Conservation (phyloP, 2,329 filamentous ascomycete genomes). For the Aspergillus glaucus region DNA sequence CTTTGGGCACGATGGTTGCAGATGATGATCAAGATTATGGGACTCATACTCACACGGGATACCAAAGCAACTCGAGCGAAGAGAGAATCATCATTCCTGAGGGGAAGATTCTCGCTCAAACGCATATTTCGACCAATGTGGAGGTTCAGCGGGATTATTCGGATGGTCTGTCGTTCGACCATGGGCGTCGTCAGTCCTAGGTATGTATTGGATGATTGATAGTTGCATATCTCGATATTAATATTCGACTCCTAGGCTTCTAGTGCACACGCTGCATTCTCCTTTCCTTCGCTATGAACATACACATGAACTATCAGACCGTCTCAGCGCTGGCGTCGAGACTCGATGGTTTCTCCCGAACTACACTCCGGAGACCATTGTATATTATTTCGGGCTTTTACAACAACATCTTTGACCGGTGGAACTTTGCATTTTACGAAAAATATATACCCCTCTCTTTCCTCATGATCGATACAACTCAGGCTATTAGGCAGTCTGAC, state of each 20-base stretch:
- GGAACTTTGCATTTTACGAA: too few relatives aligned
- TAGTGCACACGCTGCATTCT: too few relatives aligned
- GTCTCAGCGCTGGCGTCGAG: neutral
- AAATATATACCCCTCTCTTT: too few relatives aligned
- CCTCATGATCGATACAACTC: too few relatives aligned
- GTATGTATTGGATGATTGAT: neutral
- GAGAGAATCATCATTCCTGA: conserved; percentile 26
- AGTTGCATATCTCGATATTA: neutral
- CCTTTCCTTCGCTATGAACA: neutral
- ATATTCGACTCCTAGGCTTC: too few relatives aligned
- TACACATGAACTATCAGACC: neutral
- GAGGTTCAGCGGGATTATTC: conserved; percentile 9
- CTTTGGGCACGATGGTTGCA: conserved; percentile 10
- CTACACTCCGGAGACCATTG: too few relatives aligned
- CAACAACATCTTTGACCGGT: too few relatives aligned
- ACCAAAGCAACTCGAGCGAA: conserved; percentile 17
- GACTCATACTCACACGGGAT: conserved; percentile 15
- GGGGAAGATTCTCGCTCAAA: conserved; percentile 25
- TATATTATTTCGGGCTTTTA: too few relatives aligned
- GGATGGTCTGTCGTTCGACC: neutral
- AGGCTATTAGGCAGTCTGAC: too few relatives aligned
- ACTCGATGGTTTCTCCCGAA: neutral
- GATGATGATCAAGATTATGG: conserved; percentile 15
- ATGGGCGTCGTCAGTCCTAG: neutral
- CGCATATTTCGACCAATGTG: conserved; percentile 27